Percentiles rank a stretch among this genome's conserved stretches.
Evolutionary conservation across 2,329 filamentous ascomycete species (phyloP).

Genomic region (Ophiostoma perfectum): DNA sequence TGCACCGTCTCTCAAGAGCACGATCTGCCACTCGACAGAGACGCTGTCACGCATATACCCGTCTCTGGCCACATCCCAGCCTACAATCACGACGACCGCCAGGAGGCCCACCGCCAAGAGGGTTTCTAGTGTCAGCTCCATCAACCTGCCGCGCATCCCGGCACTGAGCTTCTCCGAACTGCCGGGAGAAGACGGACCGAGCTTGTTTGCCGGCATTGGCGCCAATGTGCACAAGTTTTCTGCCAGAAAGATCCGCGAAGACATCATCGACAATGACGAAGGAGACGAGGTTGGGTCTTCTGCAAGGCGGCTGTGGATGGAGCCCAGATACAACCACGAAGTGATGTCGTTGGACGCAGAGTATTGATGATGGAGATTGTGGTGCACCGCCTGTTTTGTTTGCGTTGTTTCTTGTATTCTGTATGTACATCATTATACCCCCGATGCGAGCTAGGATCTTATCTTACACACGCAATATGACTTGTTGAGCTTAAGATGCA

Average conservation of each 20-base stretch:
- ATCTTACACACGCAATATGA: too few species aligned
- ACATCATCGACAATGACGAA: slow-evolving; percentile 19
- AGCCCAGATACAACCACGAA: too few species aligned
- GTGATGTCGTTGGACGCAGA: too few species aligned
- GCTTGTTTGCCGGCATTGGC: slow-evolving; percentile 43
- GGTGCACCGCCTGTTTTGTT: too few species aligned
- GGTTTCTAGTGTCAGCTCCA: neutral
- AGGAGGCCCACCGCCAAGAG: too few species aligned
- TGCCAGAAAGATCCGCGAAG: slow-evolving; percentile 38
- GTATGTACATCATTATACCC: too few species aligned
- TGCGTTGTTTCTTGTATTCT: too few species aligned
- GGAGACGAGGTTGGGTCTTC: too few species aligned
- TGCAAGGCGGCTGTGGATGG: neutral
- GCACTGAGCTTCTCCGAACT: slow-evolving; percentile 44
- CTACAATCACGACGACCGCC: neutral
- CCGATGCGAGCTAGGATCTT: too few species aligned
- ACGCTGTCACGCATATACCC: slow-evolving; percentile 8
- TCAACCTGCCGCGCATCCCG: slow-evolving; percentile 30
- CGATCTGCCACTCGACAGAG: slow-evolving; percentile 6
- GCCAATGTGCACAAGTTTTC: slow-evolving; percentile 41
- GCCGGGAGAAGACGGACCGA: slow-evolving; percentile 40
- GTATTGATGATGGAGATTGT: too few species aligned
- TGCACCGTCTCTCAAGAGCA: slow-evolving; percentile 28
- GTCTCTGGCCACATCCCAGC: neutral
- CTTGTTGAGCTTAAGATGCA: too few species aligned